Evolutionary conservation across 441 rosid genomes (phyloP).

Genomic region (Lepidium campestre): DNA sequence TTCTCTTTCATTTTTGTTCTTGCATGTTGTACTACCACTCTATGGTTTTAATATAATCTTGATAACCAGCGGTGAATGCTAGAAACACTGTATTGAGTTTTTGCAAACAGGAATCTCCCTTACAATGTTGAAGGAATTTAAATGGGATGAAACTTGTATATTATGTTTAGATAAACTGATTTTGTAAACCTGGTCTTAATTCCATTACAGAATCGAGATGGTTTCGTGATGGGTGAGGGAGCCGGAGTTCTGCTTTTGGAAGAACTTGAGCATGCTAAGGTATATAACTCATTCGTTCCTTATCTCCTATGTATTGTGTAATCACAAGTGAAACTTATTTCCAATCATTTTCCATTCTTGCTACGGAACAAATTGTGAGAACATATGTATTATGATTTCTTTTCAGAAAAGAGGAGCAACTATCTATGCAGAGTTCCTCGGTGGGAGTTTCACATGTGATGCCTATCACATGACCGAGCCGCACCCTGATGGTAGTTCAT

Average conservation of each 20-base stretch:
- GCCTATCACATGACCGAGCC: constrained; percentile 99
- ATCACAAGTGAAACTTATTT: neutral
- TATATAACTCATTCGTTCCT: constrained; percentile 22
- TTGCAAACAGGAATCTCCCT: neutral
- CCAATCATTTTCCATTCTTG: neutral
- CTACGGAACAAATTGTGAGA: neutral
- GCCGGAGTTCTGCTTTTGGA: constrained; percentile 94
- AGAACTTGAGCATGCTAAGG: constrained; percentile 97
- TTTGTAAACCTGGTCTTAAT: neutral
- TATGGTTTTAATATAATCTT: neutral
- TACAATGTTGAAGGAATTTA: neutral
- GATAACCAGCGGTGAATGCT: neutral
- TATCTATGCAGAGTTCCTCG: constrained; percentile 89
- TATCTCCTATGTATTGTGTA: neutral
- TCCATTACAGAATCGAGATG: constrained; percentile 72
- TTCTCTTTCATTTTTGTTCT: neutral
- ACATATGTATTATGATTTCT: constrained; percentile 4
- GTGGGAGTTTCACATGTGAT: constrained; percentile 96
- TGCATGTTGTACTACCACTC: neutral
- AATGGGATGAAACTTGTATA: neutral
- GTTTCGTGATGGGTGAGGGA: constrained; percentile 98
- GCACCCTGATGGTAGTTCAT: constrained; percentile 76
- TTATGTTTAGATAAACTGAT: neutral
- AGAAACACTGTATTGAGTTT: neutral
- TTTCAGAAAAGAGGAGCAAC: constrained; percentile 86